phyloP scores from a whole-genome alignment of 2,329 filamentous ascomycete genomes.

The Aureobasidium musti region DNA sequence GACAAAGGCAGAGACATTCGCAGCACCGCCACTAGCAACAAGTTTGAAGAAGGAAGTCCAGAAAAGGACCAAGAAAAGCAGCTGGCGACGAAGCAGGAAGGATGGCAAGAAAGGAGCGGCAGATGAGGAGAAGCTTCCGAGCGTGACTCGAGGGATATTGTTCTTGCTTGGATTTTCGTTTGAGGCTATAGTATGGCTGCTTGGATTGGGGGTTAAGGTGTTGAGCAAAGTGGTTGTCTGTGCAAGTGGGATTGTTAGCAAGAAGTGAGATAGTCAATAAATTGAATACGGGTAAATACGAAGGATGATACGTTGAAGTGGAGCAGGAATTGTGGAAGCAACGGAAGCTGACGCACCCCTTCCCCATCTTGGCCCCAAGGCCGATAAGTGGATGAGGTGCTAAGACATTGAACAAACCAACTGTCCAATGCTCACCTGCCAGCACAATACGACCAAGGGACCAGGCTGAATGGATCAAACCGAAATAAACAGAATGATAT shows the following conservation, averaged over 20 bases:
- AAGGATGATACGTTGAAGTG: slow-evolving; percentile 20
- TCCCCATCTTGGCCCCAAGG: slow-evolving; percentile 28
- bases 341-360: slow-evolving; percentile 23
- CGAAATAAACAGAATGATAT: slow-evolving; percentile 33
- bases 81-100: slow-evolving; percentile 13
- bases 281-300: slow-evolving; percentile 12
- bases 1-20: slow-evolving; percentile 27
- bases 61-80: slow-evolving; percentile 23
- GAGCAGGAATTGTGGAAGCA: slow-evolving; percentile 1
- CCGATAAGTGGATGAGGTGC: slow-evolving; percentile 19
- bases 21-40: slow-evolving; percentile 18
- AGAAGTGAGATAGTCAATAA: slow-evolving; percentile 28
- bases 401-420: not conserved
- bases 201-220: slow-evolving; percentile 47
- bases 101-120: slow-evolving; percentile 31
- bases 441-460: not conserved
- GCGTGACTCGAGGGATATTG: slow-evolving; percentile 45
- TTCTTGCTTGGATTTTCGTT: slow-evolving; percentile 46
- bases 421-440: slow-evolving; percentile 9
- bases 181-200: slow-evolving; percentile 47
- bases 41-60: slow-evolving; percentile 15
- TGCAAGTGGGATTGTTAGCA: slow-evolving; percentile 43
- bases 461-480: not conserved
- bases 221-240: slow-evolving; percentile 45
- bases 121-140: slow-evolving; percentile 40